Conservation (phyloP, 2,329 filamentous ascomycete species). For the Acephala macrosclerotiorum region DNA sequence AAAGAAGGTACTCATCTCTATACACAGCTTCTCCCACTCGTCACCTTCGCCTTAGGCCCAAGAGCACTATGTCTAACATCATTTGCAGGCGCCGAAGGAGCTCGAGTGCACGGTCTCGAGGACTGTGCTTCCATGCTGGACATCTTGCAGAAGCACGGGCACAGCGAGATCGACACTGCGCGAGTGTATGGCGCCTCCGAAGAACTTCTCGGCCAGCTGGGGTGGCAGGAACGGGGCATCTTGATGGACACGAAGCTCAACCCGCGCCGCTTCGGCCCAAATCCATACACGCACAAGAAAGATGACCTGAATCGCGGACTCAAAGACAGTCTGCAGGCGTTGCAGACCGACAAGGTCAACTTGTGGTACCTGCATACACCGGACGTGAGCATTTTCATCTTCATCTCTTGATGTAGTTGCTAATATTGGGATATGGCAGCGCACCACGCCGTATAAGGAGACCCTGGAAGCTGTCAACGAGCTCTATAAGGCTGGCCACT, state of each 20-base stretch:
- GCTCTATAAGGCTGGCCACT: conserved; percentile 45
- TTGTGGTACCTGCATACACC: conserved; percentile 41
- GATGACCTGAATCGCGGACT: conserved; percentile 57
- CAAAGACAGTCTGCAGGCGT: conserved; percentile 58
- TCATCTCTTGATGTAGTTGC: too few species aligned
- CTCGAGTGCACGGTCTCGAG: conserved; percentile 44
- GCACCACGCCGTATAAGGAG: conserved; percentile 25
- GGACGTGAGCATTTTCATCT: conserved; percentile 38
- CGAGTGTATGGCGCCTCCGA: conserved; percentile 73
- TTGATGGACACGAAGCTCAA: conserved; percentile 64
- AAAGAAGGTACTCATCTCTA: conserved; percentile 8
- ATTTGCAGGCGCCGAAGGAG: conserved; percentile 36
- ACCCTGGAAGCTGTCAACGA: conserved; percentile 42
- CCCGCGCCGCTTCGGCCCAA: conserved; percentile 17
- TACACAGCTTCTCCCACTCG: not conserved
- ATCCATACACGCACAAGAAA: conserved; percentile 52
- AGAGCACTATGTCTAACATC: too few species aligned
- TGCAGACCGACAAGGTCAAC: conserved; percentile 55
- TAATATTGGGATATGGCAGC: too few species aligned
- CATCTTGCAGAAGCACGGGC: conserved; percentile 70
- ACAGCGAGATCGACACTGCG: conserved; percentile 75
- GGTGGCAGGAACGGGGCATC: conserved; percentile 66
- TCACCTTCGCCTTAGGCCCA: not conserved
- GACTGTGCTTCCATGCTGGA: conserved; percentile 64
- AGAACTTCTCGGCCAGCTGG: conserved; percentile 62